phyloP scores from a whole-genome alignment of 2,329 filamentous ascomycete species.

The Coleophoma cylindrospora region DNA sequence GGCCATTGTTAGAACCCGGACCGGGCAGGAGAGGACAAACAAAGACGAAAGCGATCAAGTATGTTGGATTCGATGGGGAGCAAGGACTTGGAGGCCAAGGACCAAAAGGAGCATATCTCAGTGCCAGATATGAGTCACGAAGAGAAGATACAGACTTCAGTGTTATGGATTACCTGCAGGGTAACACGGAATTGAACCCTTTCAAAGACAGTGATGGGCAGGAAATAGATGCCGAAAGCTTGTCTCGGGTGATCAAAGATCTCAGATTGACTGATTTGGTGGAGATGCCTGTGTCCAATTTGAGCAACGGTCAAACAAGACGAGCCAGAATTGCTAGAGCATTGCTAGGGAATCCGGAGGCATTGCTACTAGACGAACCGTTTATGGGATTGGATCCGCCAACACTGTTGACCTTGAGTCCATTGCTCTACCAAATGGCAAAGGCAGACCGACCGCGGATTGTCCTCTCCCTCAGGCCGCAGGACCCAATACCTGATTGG shows the following conservation, averaged over 20 bases:
- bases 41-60: conserved; percentile 66
- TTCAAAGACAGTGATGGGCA: conserved; percentile 46
- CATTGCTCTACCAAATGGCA: conserved; percentile 65
- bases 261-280: conserved; percentile 65
- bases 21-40: conserved; percentile 36
- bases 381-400: conserved; percentile 95
- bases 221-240: conserved; percentile 39
- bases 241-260: conserved; percentile 63
- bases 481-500: conserved; percentile 86
- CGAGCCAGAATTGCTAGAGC: conserved; percentile 85
- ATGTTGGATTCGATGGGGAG: conserved; percentile 86
- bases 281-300: conserved; percentile 77
- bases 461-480: conserved; percentile 73
- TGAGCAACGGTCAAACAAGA: conserved; percentile 91
- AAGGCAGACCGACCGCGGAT: conserved; percentile 63
- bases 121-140: conserved; percentile 83
- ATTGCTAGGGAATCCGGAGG: conserved; percentile 70
- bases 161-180: conserved; percentile 72
- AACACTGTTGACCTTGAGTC: conserved; percentile 67
- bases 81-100: conserved; percentile 50
- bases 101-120: conserved; percentile 73
- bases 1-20: conserved; percentile 70
- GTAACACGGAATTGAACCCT: conserved; percentile 79
- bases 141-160: conserved; percentile 86
- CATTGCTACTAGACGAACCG: conserved; percentile 85